Evolutionary conservation across 106 monocot species (phyloP).

Genomic region (Ottelia alismoides): DNA sequence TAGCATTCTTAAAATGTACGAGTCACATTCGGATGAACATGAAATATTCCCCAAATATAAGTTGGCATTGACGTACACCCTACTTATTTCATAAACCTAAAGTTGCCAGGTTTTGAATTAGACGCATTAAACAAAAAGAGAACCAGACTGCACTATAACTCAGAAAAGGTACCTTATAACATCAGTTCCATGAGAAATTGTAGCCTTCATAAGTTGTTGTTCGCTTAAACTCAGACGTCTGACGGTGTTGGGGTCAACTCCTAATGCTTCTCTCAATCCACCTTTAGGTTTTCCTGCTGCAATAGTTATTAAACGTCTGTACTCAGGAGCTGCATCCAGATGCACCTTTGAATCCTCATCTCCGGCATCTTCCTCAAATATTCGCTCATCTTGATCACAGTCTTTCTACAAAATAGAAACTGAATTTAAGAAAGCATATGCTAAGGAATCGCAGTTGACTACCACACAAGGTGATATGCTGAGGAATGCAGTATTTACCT

Average conservation of each 20-base stretch:
- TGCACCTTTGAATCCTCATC: constrained; percentile 16
- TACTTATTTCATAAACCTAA: too few relatives aligned
- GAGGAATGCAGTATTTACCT: constrained; percentile 20
- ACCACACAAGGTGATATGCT: not conserved
- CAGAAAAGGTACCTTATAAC: constrained; percentile 77
- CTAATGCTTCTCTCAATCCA: constrained; percentile 21
- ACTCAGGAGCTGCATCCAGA: constrained; percentile 9
- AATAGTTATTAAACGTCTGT: constrained; percentile 53
- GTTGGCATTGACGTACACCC: too few relatives aligned
- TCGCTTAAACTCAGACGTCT: constrained; percentile 74
- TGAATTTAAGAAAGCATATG: constrained; percentile 4
- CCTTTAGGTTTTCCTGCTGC: constrained; percentile 58
- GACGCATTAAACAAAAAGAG: too few relatives aligned
- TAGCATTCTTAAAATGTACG: too few relatives aligned
- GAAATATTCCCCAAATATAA: too few relatives aligned
- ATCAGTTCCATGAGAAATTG: constrained; percentile 36
- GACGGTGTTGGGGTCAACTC: constrained; percentile 43
- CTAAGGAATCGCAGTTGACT: constrained; percentile 5
- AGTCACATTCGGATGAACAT: too few relatives aligned
- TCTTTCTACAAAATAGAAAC: not conserved
- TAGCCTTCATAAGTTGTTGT: constrained; percentile 43
- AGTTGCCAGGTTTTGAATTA: too few relatives aligned
- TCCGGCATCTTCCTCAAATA: constrained; percentile 35
- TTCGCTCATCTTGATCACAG: constrained; percentile 20
- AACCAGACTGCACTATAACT: too few relatives aligned